Evolutionary conservation across 2,329 filamentous ascomycete genomes (phyloP).

Genomic region (Neopestalotiopsis sp.): DNA sequence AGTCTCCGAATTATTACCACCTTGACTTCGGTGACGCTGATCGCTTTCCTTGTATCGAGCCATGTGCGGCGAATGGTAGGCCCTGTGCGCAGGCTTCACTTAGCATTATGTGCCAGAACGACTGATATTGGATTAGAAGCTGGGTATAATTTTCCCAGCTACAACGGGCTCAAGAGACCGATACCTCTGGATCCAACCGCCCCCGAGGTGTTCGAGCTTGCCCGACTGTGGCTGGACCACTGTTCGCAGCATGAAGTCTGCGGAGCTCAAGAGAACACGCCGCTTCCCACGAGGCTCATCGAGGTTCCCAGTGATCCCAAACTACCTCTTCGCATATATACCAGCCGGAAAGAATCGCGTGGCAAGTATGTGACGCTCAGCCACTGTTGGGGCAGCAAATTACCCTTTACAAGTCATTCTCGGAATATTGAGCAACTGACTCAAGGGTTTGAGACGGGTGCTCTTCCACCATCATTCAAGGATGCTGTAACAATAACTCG

Average conservation of each 20-base stretch:
- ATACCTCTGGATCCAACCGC: neutral
- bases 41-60: neutral
- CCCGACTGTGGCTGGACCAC: neutral
- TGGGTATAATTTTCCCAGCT: neutral
- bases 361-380: neutral
- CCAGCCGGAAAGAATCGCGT: neutral
- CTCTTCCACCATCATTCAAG: neutral
- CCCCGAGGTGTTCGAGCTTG: neutral
- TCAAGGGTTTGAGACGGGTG: neutral
- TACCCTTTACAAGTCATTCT: neutral
- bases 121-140: neutral
- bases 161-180: neutral
- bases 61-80: neutral
- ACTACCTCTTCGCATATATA: neutral
- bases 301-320: neutral
- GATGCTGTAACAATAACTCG: slow-evolving; percentile 14
- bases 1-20: neutral
- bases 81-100: neutral
- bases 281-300: neutral
- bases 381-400: slow-evolving; percentile 15
- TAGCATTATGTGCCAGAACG: neutral
- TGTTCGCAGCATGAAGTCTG: neutral
- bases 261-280: neutral
- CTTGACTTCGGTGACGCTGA: neutral
- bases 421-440: neutral